Base-by-base conservation (phyloP, 352 stramenopile species). In the Phytophthora rubi region DNA sequence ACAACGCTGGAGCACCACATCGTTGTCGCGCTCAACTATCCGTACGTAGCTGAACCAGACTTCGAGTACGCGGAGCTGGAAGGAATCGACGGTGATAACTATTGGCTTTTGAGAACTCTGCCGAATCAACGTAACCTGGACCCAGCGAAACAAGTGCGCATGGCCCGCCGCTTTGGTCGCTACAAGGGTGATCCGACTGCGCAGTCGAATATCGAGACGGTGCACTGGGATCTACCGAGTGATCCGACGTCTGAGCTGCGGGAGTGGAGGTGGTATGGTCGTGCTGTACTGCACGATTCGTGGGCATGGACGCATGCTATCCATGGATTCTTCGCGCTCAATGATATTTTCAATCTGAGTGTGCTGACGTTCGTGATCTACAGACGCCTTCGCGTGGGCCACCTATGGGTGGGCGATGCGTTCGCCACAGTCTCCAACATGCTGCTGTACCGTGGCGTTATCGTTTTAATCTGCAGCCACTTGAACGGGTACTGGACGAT, bases 301-400 rank as follows among this genome's bases (percentile, higher is more conserved):
- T 88, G 80, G 80, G 70, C 75, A 0, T 88, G 80, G 80, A 68
- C 62, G 2, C 79, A 82, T 42, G 51, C 70, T 13, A 33, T 83
- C 2, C 78, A 86, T 28, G 44, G 63, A 1, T 6, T 73, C 10
- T 78, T 82, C 28, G 78, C 66, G 2, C 10, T 72, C 4, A 56
- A 51, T 15, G 66, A 69, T 13, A 53, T 80, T 2, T 67, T 82
- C 37, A 62, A 76, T 18, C 30, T 82, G 2, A 13, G 57, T 2
- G 48, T 82, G 33, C 53, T 86, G 3, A 33, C 70, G 1, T 60
- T 86, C 23, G 54, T 80, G 3, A 71, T 73, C n/a, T 76, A 69
- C 32, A 76, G 65, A 13, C 79, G 78, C 42, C 47, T 73, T 0
- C 70, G 65, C 3, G 47, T 52, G 1, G 66, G 73, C 18, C 68